phyloP scores from a whole-genome alignment of 345 rosid genomes.

The Eucalyptus grandis region DNA sequence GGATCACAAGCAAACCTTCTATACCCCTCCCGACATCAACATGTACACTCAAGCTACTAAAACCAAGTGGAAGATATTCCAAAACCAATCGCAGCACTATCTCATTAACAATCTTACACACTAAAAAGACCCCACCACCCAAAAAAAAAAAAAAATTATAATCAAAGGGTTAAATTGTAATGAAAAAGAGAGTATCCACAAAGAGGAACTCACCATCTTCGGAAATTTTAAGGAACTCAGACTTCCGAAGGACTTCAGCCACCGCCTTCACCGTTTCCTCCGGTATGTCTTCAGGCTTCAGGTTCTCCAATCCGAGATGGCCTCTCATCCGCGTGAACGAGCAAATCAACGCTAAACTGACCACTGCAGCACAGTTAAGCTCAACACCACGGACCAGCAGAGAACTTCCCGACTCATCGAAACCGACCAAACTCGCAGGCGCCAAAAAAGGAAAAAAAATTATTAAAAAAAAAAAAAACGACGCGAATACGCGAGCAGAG shows the following conservation, averaged over 20 bases:
- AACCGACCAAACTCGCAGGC: background rate
- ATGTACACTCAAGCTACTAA: background rate
- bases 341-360: conserved; percentile 80
- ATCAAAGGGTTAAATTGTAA: background rate
- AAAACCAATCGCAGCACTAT: background rate
- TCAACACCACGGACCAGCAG: background rate
- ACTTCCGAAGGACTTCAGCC: conserved; percentile 67
- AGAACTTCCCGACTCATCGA: background rate
- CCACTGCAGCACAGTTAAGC: conserved; percentile 54
- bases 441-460: background rate
- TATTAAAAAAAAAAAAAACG: background rate
- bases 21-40: background rate
- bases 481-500: background rate
- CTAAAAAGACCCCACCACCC: background rate
- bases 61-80: background rate
- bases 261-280: conserved; percentile 70
- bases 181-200: background rate
- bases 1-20: background rate
- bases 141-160: background rate
- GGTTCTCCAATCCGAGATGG: conserved; percentile 53
- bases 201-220: conserved; percentile 60
- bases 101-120: background rate
- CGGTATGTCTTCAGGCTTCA: conserved; percentile 61
- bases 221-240: conserved; percentile 64
- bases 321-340: conserved; percentile 84